Evolutionary conservation across 805 yeast species (phyloP).

Genomic region (Blastobotrys terrestris): DNA sequence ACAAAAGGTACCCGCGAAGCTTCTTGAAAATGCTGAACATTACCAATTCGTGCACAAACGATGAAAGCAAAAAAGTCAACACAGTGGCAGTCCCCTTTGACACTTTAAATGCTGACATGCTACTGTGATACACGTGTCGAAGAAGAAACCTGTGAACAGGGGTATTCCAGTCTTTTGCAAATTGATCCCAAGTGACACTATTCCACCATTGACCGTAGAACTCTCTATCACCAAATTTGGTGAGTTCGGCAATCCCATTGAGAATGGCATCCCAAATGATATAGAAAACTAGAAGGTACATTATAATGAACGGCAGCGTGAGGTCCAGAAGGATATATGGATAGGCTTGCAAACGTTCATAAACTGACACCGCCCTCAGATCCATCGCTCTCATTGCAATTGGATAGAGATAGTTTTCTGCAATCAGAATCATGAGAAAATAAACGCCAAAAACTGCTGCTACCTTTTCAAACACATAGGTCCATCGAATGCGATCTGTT

Average conservation of each 20-base stretch:
- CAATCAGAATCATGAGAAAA: conserved; percentile 68
- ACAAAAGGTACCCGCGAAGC: conserved; percentile 70
- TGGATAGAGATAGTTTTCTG: conserved; percentile 74
- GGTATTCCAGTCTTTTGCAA: conserved; percentile 87
- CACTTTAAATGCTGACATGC: conserved; percentile 68
- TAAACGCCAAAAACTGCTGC: conserved; percentile 85
- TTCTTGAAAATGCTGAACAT: conserved; percentile 84
- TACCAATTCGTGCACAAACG: conserved; percentile 82
- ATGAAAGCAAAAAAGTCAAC: conserved; percentile 54
- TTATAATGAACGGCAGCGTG: conserved; percentile 70
- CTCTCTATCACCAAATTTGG: conserved; percentile 81
- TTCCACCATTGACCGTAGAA: conserved; percentile 99
- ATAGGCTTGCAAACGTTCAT: conserved; percentile 40
- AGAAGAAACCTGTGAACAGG: conserved; percentile 88
- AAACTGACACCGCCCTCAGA: conserved; percentile 45
- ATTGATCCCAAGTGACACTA: conserved; percentile 87
- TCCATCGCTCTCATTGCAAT: conserved; percentile 53
- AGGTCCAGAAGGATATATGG: conserved; percentile 62
- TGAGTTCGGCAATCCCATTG: conserved; percentile 83
- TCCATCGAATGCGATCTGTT: conserved; percentile 60
- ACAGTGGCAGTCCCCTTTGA: conserved; percentile 65
- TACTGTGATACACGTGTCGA: conserved; percentile 90
- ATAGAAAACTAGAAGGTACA: conserved; percentile 75
- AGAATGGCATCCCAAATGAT: conserved; percentile 94
- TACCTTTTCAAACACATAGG: conserved; percentile 60